These are phyloP conservation scores for Tuber microsphaerosporum DNA, from an alignment of 495 filamentous ascomycete species.

Conservation along the genomic window DNA sequence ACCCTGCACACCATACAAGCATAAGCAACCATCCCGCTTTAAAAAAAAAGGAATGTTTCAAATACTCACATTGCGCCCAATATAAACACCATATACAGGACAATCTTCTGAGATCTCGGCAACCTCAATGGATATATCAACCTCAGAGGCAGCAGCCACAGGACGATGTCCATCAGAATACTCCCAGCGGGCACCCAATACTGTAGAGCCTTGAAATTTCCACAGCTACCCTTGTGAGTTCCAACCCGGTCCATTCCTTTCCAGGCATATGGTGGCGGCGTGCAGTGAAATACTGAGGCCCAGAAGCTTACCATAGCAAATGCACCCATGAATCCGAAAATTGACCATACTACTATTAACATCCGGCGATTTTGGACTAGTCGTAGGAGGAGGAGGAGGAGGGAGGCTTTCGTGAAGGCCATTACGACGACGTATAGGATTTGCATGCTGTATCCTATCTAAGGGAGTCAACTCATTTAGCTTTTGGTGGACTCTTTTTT, in stretches of 20 bases:
- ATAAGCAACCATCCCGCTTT: neutral
- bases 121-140: neutral
- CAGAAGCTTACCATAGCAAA: neutral
- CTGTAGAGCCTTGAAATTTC: neutral
- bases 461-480: neutral
- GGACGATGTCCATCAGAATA: conserved; percentile 6
- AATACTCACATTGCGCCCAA: conserved; percentile 6
- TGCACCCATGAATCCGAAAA: conserved; percentile 6
- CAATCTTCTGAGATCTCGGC: conserved; percentile 4
- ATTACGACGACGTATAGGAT: conserved; percentile 2
- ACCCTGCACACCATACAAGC: neutral
- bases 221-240: neutral
- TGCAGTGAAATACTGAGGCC: conserved; percentile 7
- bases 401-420: conserved; percentile 11
- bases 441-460: conserved; percentile 10
- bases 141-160: conserved; percentile 7
- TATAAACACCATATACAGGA: conserved; percentile 10
- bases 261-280: conserved; percentile 6
- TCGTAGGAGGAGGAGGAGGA: conserved; percentile 8
- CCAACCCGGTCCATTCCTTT: neutral
- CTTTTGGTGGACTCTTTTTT: neutral
- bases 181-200: conserved; percentile 1
- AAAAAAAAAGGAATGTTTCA: neutral
- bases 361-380: neutral
- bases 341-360: neutral